Percentiles rank a stretch among this genome's conserved stretches.
phyloP scores from a whole-genome alignment of 75 land plant species.

The Selaginella tamariscina region DNA sequence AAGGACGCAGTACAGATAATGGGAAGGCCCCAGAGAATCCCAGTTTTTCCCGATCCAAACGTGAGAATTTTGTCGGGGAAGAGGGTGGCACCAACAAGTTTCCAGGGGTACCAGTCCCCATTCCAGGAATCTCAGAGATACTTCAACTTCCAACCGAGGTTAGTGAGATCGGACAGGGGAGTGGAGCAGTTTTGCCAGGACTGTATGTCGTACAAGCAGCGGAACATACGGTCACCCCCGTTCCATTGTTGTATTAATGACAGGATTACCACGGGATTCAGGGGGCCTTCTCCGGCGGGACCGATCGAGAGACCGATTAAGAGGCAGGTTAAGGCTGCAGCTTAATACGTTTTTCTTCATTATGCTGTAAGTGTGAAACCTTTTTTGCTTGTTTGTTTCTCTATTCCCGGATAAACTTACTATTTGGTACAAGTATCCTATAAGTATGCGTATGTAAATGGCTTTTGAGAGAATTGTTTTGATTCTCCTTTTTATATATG shows the following conservation, averaged over 20 bases:
- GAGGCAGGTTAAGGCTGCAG: slow-evolving; percentile 32
- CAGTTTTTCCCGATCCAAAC: background rate
- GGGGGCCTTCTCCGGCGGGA: slow-evolving; percentile 54
- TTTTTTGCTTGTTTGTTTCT: too few species aligned
- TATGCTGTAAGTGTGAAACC: too few species aligned
- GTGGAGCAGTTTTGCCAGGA: slow-evolving; percentile 18
- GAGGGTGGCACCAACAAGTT: background rate
- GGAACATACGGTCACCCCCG: slow-evolving; percentile 29
- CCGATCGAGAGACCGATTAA: slow-evolving; percentile 48
- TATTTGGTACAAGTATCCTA: too few species aligned
- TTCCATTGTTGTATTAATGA: slow-evolving; percentile 69
- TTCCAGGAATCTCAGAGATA: background rate
- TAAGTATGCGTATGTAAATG: too few species aligned
- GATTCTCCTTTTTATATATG: too few species aligned
- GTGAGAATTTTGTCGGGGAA: background rate
- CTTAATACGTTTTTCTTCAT: too few species aligned
- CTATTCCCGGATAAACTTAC: too few species aligned
- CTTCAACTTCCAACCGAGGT: background rate
- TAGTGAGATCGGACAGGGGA: background rate
- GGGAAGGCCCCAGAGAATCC: background rate
- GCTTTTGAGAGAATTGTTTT: too few species aligned
- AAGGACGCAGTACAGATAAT: background rate
- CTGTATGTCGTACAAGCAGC: slow-evolving; percentile 24
- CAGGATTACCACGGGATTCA: slow-evolving; percentile 36
- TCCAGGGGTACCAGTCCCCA: background rate